Conservation (phyloP, 257 asterid species). For the Fraxinus anomala region DNA sequence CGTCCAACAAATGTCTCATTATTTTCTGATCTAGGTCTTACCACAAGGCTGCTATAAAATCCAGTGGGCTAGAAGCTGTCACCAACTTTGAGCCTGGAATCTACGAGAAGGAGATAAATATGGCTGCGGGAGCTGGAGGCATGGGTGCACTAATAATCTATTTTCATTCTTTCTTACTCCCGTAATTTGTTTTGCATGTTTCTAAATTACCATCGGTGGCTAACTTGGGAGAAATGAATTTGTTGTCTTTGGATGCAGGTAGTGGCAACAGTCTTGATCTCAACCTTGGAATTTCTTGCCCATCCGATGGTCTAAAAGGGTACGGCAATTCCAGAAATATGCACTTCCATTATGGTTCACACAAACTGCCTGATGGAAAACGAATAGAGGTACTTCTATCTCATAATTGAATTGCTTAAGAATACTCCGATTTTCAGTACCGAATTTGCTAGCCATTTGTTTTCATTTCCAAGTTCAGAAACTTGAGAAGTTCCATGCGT, state of each 20-base stretch:
- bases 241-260: constrained; percentile 44
- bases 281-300: constrained; percentile 77
- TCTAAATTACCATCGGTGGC: constrained; percentile 2
- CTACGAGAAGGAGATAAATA: constrained; percentile 46
- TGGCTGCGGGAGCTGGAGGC: constrained; percentile 51
- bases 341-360: constrained; percentile 34
- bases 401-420: constrained; percentile 15
- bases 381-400: constrained; percentile 52
- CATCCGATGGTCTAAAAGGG: constrained; percentile 44
- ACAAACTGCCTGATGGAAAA: constrained; percentile 49
- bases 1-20: constrained; percentile 33
- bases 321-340: constrained; percentile 32
- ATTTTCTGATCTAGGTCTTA: constrained; percentile 66
- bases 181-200: background rate
- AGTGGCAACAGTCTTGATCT: constrained; percentile 71
- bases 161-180: background rate
- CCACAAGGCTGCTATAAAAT: constrained; percentile 68
- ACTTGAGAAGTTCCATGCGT: constrained; percentile 1
- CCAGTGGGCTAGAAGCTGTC: constrained; percentile 67
- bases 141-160: constrained; percentile 10
- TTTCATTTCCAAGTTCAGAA: background rate
- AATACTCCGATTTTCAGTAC: background rate
- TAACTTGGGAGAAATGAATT: constrained; percentile 20
- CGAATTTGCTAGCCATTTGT: background rate
- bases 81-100: constrained; percentile 58